Evolutionary conservation across 768 basidiomycete species (phyloP), one percentile per base, ranked within the genome.

Genomic region (Panaeolus cyanescens): DNA sequence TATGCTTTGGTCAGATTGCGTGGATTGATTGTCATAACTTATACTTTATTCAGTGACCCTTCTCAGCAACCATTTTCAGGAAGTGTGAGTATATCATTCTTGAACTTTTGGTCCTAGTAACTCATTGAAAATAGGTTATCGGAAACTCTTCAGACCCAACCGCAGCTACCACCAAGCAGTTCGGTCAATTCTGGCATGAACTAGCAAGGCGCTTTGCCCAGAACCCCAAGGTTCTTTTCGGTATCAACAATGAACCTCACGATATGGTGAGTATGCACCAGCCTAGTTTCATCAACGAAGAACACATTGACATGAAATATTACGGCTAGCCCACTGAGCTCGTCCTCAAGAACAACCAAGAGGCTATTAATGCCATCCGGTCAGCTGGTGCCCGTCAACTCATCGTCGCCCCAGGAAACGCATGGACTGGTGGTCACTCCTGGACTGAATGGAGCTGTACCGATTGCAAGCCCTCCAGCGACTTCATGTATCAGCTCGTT

Each of bases 241-340:
- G 80, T 3, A 75, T 80, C 40, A 80, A 80, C 67, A 82, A 82
- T 64, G 80, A 82, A 58, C 80, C 80, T 4, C 80, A 82, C 55
- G 73, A 75, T 55, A 78, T 82, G 78, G 79, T 80, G 54, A 4
- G 62, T 37, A 20, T 3, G 6, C 6, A 6, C 33, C 33, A 34
- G 30, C 2, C 25, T 13, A 30, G 5, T 20, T 15, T 6, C 4
- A 3, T 28, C 17, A 8, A 17, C 19, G 10, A 50, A 13, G 5
- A 50, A 28, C 3, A 7, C 22, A 10, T 28, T 50, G 25, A 50
- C n/a, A 25, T 4, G 25, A 25, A 7, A 1, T 9, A 2, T 28
- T 28, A n/a, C n/a, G n/a, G 45, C 25, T 50, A 50, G 45, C 25
- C 45, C 22, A 50, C 45, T 28, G 45, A 50, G 12, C 45, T 50